These are phyloP conservation scores for Catenaria anguillulae DNA, from an alignment of 371 early-diverging fungal species.

Conservation along the genomic window DNA sequence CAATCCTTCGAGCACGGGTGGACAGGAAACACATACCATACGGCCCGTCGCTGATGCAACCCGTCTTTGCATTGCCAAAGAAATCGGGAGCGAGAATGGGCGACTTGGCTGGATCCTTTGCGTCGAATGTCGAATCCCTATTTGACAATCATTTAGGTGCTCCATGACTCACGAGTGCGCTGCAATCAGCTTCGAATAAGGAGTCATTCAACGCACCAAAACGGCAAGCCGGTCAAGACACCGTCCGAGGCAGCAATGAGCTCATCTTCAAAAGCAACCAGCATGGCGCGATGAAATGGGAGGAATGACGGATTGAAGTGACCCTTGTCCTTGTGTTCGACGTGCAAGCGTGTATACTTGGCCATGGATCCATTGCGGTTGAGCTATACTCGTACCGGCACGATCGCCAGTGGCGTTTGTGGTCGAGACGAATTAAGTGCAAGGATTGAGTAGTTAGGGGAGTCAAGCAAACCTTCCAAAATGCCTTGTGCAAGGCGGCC, in stretches of 20 bases:
- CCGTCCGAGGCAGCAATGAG: neutral
- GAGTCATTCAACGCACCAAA: no score
- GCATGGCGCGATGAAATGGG: slow-evolving; percentile 1
- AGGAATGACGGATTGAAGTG: slow-evolving; percentile 3
- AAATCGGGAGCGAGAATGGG: neutral
- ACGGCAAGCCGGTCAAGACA: neutral
- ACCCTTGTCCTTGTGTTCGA: neutral
- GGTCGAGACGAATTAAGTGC: neutral
- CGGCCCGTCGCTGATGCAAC: neutral
- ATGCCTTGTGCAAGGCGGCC: neutral
- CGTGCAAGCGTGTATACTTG: neutral
- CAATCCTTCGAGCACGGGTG: no score
- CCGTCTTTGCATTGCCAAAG: neutral
- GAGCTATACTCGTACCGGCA: neutral
- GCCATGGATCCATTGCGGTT: neutral
- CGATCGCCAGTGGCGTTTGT: neutral
- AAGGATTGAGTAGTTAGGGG: neutral
- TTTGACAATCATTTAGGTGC: no score
- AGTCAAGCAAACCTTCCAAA: neutral
- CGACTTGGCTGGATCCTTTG: slow-evolving; percentile 1
- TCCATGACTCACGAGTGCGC: no score
- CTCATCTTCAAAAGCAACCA: neutral
- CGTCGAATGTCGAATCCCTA: slow-evolving; percentile 2
- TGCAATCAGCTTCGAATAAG: no score
- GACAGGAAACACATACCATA: neutral